Evolutionary conservation across 768 basidiomycete species (phyloP).

Genomic region (Strobilomyces echinocephalus): DNA sequence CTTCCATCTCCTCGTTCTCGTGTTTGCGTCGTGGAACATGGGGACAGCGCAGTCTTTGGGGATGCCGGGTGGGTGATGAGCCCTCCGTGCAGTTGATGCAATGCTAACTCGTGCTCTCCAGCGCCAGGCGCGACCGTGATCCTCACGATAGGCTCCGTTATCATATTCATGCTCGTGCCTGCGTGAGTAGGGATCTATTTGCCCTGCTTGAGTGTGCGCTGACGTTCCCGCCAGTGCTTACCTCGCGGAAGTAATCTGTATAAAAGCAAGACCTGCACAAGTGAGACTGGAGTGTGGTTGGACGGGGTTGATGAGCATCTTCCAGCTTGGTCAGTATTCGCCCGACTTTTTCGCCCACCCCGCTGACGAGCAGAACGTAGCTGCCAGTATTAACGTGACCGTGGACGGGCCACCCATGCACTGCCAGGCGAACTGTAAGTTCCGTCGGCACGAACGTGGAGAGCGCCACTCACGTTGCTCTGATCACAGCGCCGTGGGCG

Average conservation of each 20-base stretch:
- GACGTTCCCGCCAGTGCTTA: slow-evolving; percentile 21
- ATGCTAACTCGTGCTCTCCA: slow-evolving; percentile 16
- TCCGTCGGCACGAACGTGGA: not conserved
- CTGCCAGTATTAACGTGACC: slow-evolving; percentile 45
- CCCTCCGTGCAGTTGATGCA: not conserved
- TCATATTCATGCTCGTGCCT: slow-evolving; percentile 28
- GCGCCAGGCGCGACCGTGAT: slow-evolving; percentile 47
- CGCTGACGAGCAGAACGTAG: slow-evolving; percentile 27
- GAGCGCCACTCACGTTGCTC: slow-evolving; percentile 3
- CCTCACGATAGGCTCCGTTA: slow-evolving; percentile 44
- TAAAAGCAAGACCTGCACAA: slow-evolving; percentile 36
- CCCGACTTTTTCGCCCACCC: not conserved
- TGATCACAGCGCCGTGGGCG: slow-evolving; percentile 34
- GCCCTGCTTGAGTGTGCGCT: not conserved
- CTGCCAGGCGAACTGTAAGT: slow-evolving; percentile 36
- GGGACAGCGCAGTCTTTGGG: slow-evolving; percentile 33
- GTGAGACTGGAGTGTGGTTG: slow-evolving; percentile 54
- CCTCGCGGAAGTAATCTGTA: slow-evolving; percentile 35
- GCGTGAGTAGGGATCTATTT: slow-evolving; percentile 25
- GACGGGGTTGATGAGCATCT: slow-evolving; percentile 43
- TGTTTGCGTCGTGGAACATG: slow-evolving; percentile 59
- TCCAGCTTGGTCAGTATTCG: slow-evolving; percentile 47
- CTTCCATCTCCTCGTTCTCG: slow-evolving; percentile 47
- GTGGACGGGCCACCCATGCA: slow-evolving; percentile 37
- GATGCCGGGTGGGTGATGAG: slow-evolving; percentile 32